Evolutionary conservation across 208 protist genomes (phyloP).

Genomic region (Trypanosoma boissoni): DNA sequence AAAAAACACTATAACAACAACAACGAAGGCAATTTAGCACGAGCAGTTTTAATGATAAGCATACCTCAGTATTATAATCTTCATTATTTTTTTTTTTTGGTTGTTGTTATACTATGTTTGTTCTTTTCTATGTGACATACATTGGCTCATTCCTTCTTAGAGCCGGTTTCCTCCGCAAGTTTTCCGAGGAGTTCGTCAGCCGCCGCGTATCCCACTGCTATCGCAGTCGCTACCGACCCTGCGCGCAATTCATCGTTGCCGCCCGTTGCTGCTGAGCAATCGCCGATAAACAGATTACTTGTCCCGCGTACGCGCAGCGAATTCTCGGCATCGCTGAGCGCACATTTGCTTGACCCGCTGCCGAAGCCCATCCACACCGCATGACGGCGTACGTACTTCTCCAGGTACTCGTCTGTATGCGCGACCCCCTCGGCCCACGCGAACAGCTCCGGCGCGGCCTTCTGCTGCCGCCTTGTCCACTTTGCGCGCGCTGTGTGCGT

Average conservation of each 20-base stretch:
- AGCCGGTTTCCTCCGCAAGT: neutral
- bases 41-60: no score
- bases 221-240: constrained; percentile 51
- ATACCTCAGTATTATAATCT: no score
- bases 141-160: neutral
- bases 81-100: constrained; percentile 1
- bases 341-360: constrained; percentile 51
- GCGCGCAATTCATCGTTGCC: constrained; percentile 40
- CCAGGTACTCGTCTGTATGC: constrained; percentile 49
- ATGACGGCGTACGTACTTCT: constrained; percentile 60
- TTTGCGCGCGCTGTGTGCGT: constrained; percentile 50
- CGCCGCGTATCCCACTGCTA: constrained; percentile 44
- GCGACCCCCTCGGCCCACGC: constrained; percentile 36
- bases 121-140: neutral
- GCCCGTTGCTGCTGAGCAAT: constrained; percentile 38
- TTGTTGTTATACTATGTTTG: neutral
- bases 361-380: constrained; percentile 81
- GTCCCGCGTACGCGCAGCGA: constrained; percentile 29
- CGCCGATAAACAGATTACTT: constrained; percentile 62
- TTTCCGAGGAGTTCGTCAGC: constrained; percentile 22
- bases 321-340: constrained; percentile 26
- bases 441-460: constrained; percentile 37
- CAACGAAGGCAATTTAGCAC: no score
- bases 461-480: constrained; percentile 30
- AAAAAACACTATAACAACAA: neutral